Base-by-base conservation (phyloP, 805 yeast genomes). In the Candida yuanshanica region DNA sequence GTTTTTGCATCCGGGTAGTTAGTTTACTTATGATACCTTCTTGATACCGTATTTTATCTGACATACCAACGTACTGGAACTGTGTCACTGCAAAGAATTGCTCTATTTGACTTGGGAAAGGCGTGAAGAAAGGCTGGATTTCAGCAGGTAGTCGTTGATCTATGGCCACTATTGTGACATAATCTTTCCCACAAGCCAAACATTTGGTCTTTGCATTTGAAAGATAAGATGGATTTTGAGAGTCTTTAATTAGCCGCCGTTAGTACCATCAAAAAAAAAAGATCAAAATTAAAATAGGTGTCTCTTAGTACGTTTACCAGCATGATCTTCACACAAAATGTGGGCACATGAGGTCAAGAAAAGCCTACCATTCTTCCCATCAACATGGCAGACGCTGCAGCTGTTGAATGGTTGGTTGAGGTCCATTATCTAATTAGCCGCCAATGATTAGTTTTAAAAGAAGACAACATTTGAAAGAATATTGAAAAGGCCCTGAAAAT, bases 311-410 rank as follows among this genome's bases (percentile, higher is more conserved):
- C 55, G 37, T 37, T 35, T 45, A 9, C 41, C n/a, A 9, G 51
- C 48, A 46, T 66, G 69, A 12, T 55, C 53, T 3, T 53, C 49
- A 36, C 70, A 66, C 17, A 66, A 44, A 1, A 60, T 52, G 45
- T 65, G 69, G 4, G 69, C 69, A 51, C 70, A 66, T 3, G 69
- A 63, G 1, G 68, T 64, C 36, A 66, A 41, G 33, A 49, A 49
- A 18, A 65, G 51, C 1, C 54, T 55, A n/a, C 48, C 52, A 4
- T 43, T 53, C 16, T 37, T 35, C 24, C 10, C 51, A 33, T 27
- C 52, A 39, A 35, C 48, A 36, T 63, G 64, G 42, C 70, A 65
- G 3, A 63, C 50, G 11, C 51, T 48, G 41, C 70, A 65, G 33
- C 59, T 56, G 3, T 59, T 58, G 43, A 57, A 63, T 7, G 58